These are phyloP conservation scores for Immersiella caudata DNA, from an alignment of 495 filamentous ascomycete species.

Conservation along the genomic window DNA sequence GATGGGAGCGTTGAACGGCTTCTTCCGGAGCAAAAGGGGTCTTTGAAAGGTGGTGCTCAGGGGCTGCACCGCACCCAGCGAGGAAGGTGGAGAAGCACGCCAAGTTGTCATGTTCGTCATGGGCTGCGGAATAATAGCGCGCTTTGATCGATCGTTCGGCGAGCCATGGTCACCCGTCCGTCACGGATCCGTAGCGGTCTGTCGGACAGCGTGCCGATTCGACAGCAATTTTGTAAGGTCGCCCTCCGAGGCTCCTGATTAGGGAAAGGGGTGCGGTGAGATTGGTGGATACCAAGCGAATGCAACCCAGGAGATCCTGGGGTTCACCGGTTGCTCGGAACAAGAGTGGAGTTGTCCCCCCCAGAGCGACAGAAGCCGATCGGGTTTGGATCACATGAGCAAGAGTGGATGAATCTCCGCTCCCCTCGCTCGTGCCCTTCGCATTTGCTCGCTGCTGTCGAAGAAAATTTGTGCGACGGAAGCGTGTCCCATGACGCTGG, in stretches of 20 bases:
- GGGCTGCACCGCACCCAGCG: background rate
- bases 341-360: background rate
- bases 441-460: conserved; percentile 6
- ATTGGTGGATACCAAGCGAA: conserved; percentile 12
- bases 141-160: background rate
- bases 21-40: conserved; percentile 55
- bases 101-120: conserved; percentile 4
- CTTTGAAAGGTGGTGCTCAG: background rate
- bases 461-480: background rate
- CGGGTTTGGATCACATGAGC: conserved; percentile 7
- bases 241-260: background rate
- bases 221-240: background rate
- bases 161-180: background rate
- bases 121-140: background rate
- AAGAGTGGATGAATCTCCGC: background rate
- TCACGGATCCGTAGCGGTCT: background rate
- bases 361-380: background rate
- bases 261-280: conserved; percentile 10
- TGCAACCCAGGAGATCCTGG: conserved; percentile 12
- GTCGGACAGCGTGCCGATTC: conserved; percentile 5
- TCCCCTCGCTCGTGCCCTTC: background rate
- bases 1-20: conserved; percentile 57
- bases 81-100: background rate
- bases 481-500: conserved; percentile 8
- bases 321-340: conserved; percentile 1